Percentiles rank a stretch among this genome's conserved stretches.
Conservation (phyloP, 306 rosid species). For the Trifolium fragiferum region DNA sequence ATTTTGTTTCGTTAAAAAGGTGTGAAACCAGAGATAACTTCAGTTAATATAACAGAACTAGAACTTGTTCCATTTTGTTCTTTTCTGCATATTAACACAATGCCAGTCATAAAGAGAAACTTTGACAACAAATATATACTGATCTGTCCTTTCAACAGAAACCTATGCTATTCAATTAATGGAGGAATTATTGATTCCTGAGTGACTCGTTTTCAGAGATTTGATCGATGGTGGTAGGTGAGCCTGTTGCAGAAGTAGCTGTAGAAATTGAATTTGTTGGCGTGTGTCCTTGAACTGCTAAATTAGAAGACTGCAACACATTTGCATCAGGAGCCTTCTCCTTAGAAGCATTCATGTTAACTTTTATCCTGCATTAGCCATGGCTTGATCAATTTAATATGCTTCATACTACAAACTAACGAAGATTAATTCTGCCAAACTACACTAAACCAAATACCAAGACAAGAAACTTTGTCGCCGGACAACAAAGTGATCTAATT, state of each 20-base stretch:
- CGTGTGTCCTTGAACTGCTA: constrained; percentile 45
- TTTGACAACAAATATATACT: constrained; percentile 32
- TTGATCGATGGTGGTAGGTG: constrained; percentile 45
- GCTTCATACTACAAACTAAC: constrained; percentile 27
- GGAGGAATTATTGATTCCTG: constrained; percentile 42
- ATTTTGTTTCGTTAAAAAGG: not conserved
- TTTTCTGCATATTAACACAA: constrained; percentile 42
- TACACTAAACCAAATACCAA: constrained; percentile 23
- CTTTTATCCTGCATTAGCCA: constrained; percentile 77
- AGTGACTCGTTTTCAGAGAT: constrained; percentile 49
- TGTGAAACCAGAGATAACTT: not conserved
- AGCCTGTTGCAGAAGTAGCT: constrained; percentile 47
- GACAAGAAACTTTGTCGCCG: not conserved
- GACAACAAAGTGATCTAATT: constrained; percentile 19
- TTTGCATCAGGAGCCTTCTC: constrained; percentile 52
- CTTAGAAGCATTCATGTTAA: constrained; percentile 85
- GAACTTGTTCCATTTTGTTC: not conserved
- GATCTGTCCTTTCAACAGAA: constrained; percentile 39
- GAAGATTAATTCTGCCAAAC: constrained; percentile 13
- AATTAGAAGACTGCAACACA: constrained; percentile 46
- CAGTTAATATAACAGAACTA: not conserved
- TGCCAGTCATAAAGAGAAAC: constrained; percentile 30
- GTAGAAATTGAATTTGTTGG: constrained; percentile 49
- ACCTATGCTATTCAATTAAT: constrained; percentile 33
- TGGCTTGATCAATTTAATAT: constrained; percentile 28